Evolutionary conservation across 2,329 filamentous ascomycete genomes (phyloP), one percentile per base, ranked within the genome.

Genomic region (Fusarium temperatum): DNA sequence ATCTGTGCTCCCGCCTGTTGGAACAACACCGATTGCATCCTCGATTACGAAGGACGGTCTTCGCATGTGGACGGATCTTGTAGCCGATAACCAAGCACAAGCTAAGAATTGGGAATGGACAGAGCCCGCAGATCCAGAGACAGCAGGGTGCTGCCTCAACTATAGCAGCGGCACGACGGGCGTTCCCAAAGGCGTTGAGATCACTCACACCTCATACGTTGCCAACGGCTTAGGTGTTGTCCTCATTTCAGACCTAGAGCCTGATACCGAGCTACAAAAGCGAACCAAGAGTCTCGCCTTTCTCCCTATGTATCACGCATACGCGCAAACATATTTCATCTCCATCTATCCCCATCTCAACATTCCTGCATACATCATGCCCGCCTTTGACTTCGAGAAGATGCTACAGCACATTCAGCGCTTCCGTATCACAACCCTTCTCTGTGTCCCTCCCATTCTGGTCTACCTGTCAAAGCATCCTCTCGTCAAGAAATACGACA

Each of bases 151-250:
- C 73, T 92, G 90, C 30, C 87, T 96, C 68, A 96, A 96, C 81
- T 96, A 96, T 81, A 93, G 90, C 71, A 91, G 88, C 28, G 90
- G 93, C 9, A 95, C 92, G 13, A 96, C 94, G 0, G 94, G 94
- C 4, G 86, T 94, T 3, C 93, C 94, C 6, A 97, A 96, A 79
- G 94, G 94, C 13, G 94, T 96, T 14, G 90, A 93, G 82, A 92
- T 96, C 70, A 90, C 90, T 18, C 94, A 97, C 81, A 84, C 85
- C 58, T 92, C 93, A 72, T 94, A 94, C 76, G 88, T 95, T 41
- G 87, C 93, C 66, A 96, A 96, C 78, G 88, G 90, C 72, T 76
- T 83, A 12, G 90, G 93, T 61, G 88, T 89, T n/a, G 84, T 87
- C 28, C 38, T 56, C 4, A 38, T 77, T 1, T 38, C 68, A 4